These are phyloP conservation scores for Lichtheimia hyalospora DNA, from an alignment of 371 early-diverging fungal species.

Conservation along the genomic window DNA sequence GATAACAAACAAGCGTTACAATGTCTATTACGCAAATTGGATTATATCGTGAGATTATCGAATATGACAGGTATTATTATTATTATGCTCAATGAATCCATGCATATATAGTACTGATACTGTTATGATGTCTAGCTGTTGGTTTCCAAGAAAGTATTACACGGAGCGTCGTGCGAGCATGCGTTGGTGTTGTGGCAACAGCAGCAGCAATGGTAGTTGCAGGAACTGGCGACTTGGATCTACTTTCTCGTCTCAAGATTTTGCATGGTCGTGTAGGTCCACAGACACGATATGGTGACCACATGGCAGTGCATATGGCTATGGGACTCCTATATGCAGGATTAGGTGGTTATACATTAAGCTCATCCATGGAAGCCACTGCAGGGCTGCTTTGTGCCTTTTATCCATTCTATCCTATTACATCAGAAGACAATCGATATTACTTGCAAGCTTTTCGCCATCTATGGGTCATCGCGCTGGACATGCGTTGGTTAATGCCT, in stretches of 20 bases:
- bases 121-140: slow-evolving; percentile 17
- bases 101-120: too few species aligned
- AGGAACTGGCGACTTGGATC: slow-evolving; percentile 73
- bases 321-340: slow-evolving; percentile 84
- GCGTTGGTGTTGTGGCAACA: slow-evolving; percentile 66
- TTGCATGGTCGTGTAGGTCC: slow-evolving; percentile 48
- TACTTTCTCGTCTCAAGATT: slow-evolving; percentile 55
- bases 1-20: slow-evolving; percentile 51
- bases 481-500: slow-evolving; percentile 46
- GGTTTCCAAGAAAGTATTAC: slow-evolving; percentile 62
- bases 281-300: slow-evolving; percentile 69
- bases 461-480: slow-evolving; percentile 85
- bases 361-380: slow-evolving; percentile 64
- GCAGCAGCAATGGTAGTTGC: slow-evolving; percentile 79
- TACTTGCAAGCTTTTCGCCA: slow-evolving; percentile 87
- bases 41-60: slow-evolving; percentile 46
- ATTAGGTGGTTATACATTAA: slow-evolving; percentile 76
- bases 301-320: slow-evolving; percentile 84
- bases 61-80: slow-evolving; percentile 40
- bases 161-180: slow-evolving; percentile 49
- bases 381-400: slow-evolving; percentile 74
- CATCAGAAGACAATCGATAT: slow-evolving; percentile 66
- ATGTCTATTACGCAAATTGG: slow-evolving; percentile 50
- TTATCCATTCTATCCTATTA: slow-evolving; percentile 78
- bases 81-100: background rate